These are phyloP conservation scores for Lophiostoma macrostomum DNA, from an alignment of 495 filamentous ascomycete genomes.

Conservation along the genomic window DNA sequence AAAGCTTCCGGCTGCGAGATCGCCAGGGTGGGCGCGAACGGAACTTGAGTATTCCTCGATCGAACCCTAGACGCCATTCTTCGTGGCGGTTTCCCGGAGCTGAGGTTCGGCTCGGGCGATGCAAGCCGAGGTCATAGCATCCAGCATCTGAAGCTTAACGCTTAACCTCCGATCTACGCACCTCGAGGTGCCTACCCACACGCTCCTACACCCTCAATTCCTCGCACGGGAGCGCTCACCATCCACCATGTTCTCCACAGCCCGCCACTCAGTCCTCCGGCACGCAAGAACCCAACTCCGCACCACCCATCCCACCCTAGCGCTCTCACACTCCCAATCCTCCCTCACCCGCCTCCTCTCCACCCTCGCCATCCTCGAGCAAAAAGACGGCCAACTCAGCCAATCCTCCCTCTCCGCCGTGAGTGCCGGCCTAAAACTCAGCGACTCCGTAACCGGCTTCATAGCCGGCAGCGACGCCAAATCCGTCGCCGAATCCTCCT, in stretches of 20 bases:
- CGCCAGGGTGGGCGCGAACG: no score
- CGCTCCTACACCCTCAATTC: no score
- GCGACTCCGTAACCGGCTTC: slow-evolving; percentile 80
- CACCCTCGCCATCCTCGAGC: slow-evolving; percentile 87
- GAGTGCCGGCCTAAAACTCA: slow-evolving; percentile 81
- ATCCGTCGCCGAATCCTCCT: slow-evolving; percentile 77
- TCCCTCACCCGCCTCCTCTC: slow-evolving; percentile 72
- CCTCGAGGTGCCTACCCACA: no score
- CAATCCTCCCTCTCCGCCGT: slow-evolving; percentile 79
- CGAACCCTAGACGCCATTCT: no score
- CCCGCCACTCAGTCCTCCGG: slow-evolving; percentile 37
- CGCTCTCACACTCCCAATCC: slow-evolving; percentile 33
- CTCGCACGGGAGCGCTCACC: no score
- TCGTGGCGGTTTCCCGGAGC: no score
- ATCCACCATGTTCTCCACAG: slow-evolving; percentile 34
- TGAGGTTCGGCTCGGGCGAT: slow-evolving; percentile 2
- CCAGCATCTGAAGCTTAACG: background rate
- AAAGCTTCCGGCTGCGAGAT: no score
- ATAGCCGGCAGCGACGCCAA: slow-evolving; percentile 81
- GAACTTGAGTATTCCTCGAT: no score
- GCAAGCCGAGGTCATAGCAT: slow-evolving; percentile 30
- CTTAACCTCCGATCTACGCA: background rate
- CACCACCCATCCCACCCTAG: slow-evolving; percentile 18
- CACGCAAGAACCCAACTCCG: slow-evolving; percentile 39
- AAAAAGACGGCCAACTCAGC: slow-evolving; percentile 84